Percentiles rank a stretch among this genome's conserved stretches.
These are phyloP conservation scores for Pythium aristosporum DNA, from an alignment of 352 stramenopile species.

Conservation along the genomic window DNA sequence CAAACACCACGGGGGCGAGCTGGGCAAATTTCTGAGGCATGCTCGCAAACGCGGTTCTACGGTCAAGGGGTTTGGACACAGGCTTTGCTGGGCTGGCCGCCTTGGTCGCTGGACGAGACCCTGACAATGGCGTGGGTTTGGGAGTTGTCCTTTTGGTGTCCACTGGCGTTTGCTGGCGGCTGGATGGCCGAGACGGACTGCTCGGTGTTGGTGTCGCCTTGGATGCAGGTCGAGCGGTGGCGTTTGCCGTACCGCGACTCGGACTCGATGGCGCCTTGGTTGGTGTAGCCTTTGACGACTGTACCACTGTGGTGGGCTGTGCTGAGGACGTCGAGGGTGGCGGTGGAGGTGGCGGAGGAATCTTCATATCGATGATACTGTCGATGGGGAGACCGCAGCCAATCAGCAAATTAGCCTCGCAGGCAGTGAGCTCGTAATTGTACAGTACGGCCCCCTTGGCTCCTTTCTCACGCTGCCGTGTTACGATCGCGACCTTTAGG, in stretches of 20 bases:
- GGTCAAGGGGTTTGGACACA: conserved; percentile 20
- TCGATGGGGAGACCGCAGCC: conserved; percentile 45
- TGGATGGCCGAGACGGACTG: conserved; percentile 11
- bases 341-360: conserved; percentile 1
- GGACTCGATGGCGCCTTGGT: conserved; percentile 2
- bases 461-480: conserved; percentile 14
- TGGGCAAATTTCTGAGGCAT: conserved; percentile 40
- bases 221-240: background rate
- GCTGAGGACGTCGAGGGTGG: background rate
- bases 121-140: background rate
- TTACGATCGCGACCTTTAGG: conserved; percentile 20
- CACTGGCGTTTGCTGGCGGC: conserved; percentile 4
- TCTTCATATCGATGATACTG: conserved; percentile 56
- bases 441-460: conserved; percentile 54
- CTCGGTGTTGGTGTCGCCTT: conserved; percentile 8
- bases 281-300: background rate
- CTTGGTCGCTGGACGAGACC: conserved; percentile 5
- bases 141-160: conserved; percentile 1
- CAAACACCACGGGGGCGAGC: conserved; percentile 36
- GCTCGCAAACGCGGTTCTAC: conserved; percentile 32
- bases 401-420: conserved; percentile 50
- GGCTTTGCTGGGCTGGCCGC: conserved; percentile 20
- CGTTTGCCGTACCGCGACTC: background rate
- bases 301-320: background rate
- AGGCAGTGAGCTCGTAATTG: conserved; percentile 50